Base-by-base conservation (phyloP, 345 rosid genomes). In the Draba incana region DNA sequence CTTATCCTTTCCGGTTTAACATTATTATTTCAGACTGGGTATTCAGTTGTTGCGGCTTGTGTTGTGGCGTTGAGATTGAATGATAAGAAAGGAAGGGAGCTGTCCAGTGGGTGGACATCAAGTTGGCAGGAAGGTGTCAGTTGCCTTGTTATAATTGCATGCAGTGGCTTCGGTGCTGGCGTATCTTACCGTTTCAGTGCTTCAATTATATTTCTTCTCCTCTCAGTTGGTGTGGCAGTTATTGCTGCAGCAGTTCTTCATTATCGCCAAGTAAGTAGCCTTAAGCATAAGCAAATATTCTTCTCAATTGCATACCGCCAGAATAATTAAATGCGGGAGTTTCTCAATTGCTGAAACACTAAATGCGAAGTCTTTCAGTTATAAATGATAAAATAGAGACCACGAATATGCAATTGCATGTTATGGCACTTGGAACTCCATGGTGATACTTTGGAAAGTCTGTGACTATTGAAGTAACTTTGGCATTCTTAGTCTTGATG, bases 11-110 rank as follows among this genome's bases (percentile, higher is more conserved):
- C 28, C 41, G 13, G 24, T 48, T 66, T 58, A 33, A 64, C 20
- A 20, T 20, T 47, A 60, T 60, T 47, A 37, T 77, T 81, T 82
- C 89, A 94, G 99, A 94, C 97, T 27, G 97, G 98, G 58, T 94
- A 94, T 70, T 94, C 99, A 57, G 99, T 94, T 54, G 99, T 94
- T 76, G 89, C 98, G 39, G 97, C 98, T 35, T 89, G 90, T 66
- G 88, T 94, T 58, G 85, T 94, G 51, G 81, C 88, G 12, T 87
- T 91, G 71, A 91, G 96, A 37, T 81, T 86, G 90, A 83, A 86
- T 53, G 96, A 87, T 76, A 86, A 81, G 74, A 70, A 80, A 37
- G 66, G 56, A 42, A 81, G 68, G 75, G 80, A 66, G 60, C 66
- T 59, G 79, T 80, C 86, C 70, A 74, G 78, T 49, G 77, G 82